A percentile compares a stretch with the other conserved stretches of the same genome.
Conservation (phyloP, 257 asterid species). For the Eucommia ulmoides region DNA sequence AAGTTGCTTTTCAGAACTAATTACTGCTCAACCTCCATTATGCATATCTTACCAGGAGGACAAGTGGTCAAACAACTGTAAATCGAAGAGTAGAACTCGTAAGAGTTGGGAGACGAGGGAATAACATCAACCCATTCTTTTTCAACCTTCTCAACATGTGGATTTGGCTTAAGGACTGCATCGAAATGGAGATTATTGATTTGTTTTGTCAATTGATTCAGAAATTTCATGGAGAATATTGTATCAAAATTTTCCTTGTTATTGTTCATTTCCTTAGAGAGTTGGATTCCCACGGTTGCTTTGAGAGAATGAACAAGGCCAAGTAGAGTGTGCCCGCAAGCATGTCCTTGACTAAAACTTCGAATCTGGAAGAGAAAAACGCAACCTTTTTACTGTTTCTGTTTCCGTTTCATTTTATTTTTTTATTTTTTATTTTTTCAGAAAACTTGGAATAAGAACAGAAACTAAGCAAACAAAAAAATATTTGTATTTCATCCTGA, state of each 20-base stretch:
- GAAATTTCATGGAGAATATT: conserved; percentile 49
- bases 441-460: no score
- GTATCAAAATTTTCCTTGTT: conserved; percentile 33
- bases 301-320: conserved; percentile 51
- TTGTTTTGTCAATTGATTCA: conserved; percentile 44
- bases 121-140: conserved; percentile 61
- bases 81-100: conserved; percentile 59
- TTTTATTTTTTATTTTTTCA: no score
- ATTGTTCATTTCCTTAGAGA: conserved; percentile 14
- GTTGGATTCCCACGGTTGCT: conserved; percentile 47
- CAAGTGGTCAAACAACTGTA: conserved; percentile 45
- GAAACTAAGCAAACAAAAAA: no score
- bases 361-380: conserved; percentile 40
- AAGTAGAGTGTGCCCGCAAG: conserved; percentile 26
- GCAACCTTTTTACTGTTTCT: no score
- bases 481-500: no score
- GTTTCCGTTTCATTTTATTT: no score
- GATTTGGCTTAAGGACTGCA: conserved; percentile 31
- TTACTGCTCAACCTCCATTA: conserved; percentile 28
- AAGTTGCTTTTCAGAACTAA: no score
- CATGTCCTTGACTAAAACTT: conserved; percentile 12
- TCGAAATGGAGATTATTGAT: conserved; percentile 37
- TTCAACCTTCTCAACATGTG: conserved; percentile 40
- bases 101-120: conserved; percentile 54
- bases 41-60: conserved; percentile 39